Percentiles rank a stretch among this genome's conserved stretches.
Conservation (phyloP, 2,329 filamentous ascomycete species). For the Sporothrix phasma region DNA sequence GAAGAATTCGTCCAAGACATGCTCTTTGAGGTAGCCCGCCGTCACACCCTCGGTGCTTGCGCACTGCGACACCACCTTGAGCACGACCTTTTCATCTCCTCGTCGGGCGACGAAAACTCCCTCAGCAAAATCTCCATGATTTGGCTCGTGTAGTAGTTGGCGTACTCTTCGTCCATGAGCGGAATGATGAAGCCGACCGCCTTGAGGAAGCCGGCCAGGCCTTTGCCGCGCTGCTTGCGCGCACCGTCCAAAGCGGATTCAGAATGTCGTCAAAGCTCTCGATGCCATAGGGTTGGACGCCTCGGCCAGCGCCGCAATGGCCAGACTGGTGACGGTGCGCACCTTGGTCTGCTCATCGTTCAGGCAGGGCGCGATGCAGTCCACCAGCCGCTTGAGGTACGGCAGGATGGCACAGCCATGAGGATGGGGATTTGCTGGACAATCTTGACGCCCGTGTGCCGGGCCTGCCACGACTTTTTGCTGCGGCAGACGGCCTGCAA, state of each 20-base stretch:
- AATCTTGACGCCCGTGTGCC: constrained; percentile 98
- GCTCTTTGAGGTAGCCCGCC: constrained; percentile 86
- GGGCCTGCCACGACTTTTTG: constrained; percentile 98
- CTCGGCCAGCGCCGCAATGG: constrained; percentile 89
- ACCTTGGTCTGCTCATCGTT: constrained; percentile 98
- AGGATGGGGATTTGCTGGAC: constrained; percentile 97
- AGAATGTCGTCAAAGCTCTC: constrained; percentile 97
- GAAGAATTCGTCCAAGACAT: constrained; percentile 93
- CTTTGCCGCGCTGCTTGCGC: constrained; percentile 91
- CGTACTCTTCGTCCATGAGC: constrained; percentile 98
- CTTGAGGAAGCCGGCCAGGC: constrained; percentile 89
- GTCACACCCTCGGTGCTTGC: constrained; percentile 92
- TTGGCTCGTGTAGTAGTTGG: constrained; percentile 96
- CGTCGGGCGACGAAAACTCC: constrained; percentile 92
- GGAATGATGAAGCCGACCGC: constrained; percentile 97
- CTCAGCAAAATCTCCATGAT: constrained; percentile 97
- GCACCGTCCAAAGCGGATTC: constrained; percentile 96
- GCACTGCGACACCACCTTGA: constrained; percentile 95
- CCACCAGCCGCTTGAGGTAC: constrained; percentile 89
- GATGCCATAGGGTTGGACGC: constrained; percentile 96
- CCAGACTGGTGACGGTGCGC: constrained; percentile 86
- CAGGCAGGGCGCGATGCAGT: constrained; percentile 90
- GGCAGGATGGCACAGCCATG: constrained; percentile 94
- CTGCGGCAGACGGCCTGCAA: constrained; percentile 89
- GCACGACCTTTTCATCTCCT: constrained; percentile 99